phyloP scores from a whole-genome alignment of 306 rosid species.

The Dalbergia cochinchinensis region DNA sequence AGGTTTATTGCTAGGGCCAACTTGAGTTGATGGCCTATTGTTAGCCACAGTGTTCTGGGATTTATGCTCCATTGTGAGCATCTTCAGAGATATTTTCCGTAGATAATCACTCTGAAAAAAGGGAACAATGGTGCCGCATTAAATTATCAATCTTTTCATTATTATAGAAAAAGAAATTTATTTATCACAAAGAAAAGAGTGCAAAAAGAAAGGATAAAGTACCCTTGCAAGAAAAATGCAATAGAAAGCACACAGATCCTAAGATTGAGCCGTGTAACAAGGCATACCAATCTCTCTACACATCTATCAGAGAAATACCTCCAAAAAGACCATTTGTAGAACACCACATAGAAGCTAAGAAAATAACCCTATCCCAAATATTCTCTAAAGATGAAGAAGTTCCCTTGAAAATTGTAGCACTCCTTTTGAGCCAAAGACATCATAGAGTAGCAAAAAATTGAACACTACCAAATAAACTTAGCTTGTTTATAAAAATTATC shows the following conservation, averaged over 20 bases:
- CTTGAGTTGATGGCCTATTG: conserved; percentile 56
- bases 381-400: neutral
- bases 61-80: conserved; percentile 65
- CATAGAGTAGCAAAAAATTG: neutral
- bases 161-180: neutral
- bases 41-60: conserved; percentile 56
- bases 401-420: neutral
- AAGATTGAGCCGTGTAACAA: neutral
- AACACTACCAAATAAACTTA: neutral
- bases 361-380: neutral
- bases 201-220: neutral
- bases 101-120: conserved; percentile 56
- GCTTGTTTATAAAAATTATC: neutral
- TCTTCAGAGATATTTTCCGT: conserved; percentile 51
- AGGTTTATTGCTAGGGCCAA: conserved; percentile 59
- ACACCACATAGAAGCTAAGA: neutral
- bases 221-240: neutral
- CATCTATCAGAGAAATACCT: neutral
- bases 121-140: neutral
- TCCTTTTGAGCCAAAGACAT: neutral
- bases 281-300: neutral
- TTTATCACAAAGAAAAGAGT: neutral
- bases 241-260: neutral
- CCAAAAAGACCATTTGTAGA: neutral
- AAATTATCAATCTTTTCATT: conserved; percentile 19